Evolutionary conservation across 176 grass and related monocot genomes (phyloP), one percentile per base, ranked within the genome.

Genomic region (Echinochloa phyllopogon): DNA sequence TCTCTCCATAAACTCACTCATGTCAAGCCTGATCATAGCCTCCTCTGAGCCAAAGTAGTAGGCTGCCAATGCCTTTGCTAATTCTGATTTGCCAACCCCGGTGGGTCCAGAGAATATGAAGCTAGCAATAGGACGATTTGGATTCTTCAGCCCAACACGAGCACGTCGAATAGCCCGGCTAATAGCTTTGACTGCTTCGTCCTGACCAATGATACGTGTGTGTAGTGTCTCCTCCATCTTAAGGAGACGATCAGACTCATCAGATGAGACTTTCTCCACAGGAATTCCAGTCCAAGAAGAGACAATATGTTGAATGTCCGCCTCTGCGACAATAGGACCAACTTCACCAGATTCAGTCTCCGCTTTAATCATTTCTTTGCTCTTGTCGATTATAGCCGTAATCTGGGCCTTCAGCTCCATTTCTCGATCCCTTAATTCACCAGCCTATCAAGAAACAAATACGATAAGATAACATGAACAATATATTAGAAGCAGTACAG

Each of bases 1-100:
- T 52, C 96, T 89, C 83, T 98, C 96, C 93, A 98, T 98, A 68
- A 98, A 98, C 86, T 98, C 96, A 72, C 96, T 98, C 96, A 98
- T 98, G 81, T 98, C 96, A 64, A 98, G 91, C 50, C 91, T 88
- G 78, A 95, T 94, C 96, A 95, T 98, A 65, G 96, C 91, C 79
- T 95, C 96, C 77, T 98, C 96, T 14, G 93, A 98, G 43, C 96
- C 96, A 20, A 95, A 98, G 74, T 95, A 98, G 77, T 94, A 95
- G 37, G 96, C 56, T 16, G 93, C 96, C 38, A 95, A 85, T 68
- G 93, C 82, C 80, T 98, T 98, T 57, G 95, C 95, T 33, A 98
- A 82, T 79, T 98, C 93, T 72, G 95, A 98, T 92, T 98, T 98
- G 17, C 95, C 95, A 72, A 98, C 95, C 70, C 95, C 95, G 73